These are phyloP conservation scores for Apiospora koreana DNA, from an alignment of 2,329 filamentous ascomycete species.

Conservation along the genomic window DNA sequence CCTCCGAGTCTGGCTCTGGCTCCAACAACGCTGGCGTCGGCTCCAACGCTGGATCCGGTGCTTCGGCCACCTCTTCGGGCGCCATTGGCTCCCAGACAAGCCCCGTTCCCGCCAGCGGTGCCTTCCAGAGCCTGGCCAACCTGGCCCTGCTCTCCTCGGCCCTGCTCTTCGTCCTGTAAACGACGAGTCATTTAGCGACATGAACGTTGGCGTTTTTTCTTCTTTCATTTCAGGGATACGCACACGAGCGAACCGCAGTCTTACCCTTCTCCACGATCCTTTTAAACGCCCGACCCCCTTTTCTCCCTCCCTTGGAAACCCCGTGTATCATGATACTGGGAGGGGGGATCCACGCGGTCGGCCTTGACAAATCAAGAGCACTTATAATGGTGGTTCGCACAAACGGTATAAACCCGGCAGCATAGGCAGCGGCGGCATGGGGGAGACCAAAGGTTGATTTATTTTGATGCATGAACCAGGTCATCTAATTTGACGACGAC, in stretches of 20 bases:
- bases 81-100: constrained; percentile 17
- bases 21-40: constrained; percentile 13
- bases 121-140: constrained; percentile 25
- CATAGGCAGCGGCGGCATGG: constrained; percentile 2
- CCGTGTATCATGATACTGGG: background rate
- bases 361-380: background rate
- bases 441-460: background rate
- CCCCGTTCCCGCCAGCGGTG: constrained; percentile 20
- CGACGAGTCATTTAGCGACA: constrained; percentile 22
- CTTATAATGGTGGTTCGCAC: constrained; percentile 4
- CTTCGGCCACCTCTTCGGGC: constrained; percentile 15
- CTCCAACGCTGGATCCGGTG: constrained; percentile 10
- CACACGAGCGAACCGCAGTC: background rate
- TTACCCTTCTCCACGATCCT: background rate
- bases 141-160: constrained; percentile 31
- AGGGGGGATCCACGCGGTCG: background rate
- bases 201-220: background rate
- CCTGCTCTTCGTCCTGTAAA: constrained; percentile 28
- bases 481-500: constrained; percentile 15
- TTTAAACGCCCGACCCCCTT: background rate
- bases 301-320: background rate
- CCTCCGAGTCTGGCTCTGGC: constrained; percentile 13
- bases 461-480: background rate
- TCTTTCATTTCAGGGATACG: background rate
- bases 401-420: constrained; percentile 11